These are phyloP conservation scores for Capsella bursapastoris DNA, from an alignment of 345 rosid genomes.

Conservation along the genomic window DNA sequence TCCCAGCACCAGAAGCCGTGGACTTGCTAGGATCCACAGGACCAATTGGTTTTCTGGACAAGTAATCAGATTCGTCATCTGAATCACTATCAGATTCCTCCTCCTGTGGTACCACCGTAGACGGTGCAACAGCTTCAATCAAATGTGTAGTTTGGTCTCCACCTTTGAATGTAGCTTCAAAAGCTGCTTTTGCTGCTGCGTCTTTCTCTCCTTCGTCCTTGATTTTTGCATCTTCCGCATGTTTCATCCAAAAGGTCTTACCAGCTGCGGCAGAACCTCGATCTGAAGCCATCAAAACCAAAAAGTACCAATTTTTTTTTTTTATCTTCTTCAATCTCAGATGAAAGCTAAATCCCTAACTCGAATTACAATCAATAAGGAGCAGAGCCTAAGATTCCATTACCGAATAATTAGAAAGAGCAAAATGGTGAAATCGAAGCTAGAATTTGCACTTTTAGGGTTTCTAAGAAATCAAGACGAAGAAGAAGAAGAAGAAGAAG, in stretches of 20 bases:
- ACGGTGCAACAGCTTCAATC: slow-evolving; percentile 55
- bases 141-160: slow-evolving; percentile 53
- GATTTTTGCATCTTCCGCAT: slow-evolving; percentile 92
- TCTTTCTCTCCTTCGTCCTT: slow-evolving; percentile 89
- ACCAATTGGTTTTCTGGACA: slow-evolving; percentile 79
- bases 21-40: slow-evolving; percentile 88
- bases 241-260: slow-evolving; percentile 95
- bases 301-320: slow-evolving; percentile 11
- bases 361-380: not conserved
- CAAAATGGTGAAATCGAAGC: slow-evolving; percentile 5
- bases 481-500: not conserved
- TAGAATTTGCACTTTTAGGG: slow-evolving; percentile 33
- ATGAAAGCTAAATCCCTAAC: slow-evolving; percentile 13
- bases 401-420: not conserved
- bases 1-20: slow-evolving; percentile 87
- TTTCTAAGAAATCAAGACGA: slow-evolving; percentile 32
- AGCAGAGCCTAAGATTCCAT: slow-evolving; percentile 38
- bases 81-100: slow-evolving; percentile 67
- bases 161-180: slow-evolving; percentile 90
- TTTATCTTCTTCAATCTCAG: not conserved
- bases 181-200: slow-evolving; percentile 96
- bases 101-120: slow-evolving; percentile 46
- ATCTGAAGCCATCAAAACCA: slow-evolving; percentile 57
- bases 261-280: slow-evolving; percentile 41
- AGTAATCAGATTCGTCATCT: slow-evolving; percentile 64